These are phyloP conservation scores for Hippophae rhamnoides DNA, from an alignment of 306 rosid species.

Conservation along the genomic window DNA sequence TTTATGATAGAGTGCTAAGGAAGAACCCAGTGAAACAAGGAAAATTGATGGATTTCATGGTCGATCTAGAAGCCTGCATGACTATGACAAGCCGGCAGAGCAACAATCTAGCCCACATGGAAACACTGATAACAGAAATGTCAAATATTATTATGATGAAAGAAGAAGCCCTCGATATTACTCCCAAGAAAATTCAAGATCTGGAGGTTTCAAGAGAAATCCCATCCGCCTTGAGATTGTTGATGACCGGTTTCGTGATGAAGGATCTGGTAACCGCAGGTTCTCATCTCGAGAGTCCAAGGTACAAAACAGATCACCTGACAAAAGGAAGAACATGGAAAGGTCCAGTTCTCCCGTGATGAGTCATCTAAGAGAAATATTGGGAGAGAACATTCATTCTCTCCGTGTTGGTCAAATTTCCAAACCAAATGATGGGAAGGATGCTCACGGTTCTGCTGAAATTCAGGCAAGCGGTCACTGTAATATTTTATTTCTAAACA, in stretches of 20 bases:
- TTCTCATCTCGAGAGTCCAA: slow-evolving; percentile 31
- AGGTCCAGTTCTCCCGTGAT: slow-evolving; percentile 17
- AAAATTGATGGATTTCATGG: slow-evolving; percentile 23
- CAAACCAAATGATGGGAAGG: slow-evolving; percentile 18
- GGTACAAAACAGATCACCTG: slow-evolving; percentile 23
- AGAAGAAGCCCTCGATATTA: slow-evolving; percentile 56
- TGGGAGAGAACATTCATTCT: slow-evolving; percentile 23
- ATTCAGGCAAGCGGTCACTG: slow-evolving; percentile 20
- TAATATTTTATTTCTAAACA: too few species aligned
- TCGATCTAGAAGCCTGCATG: slow-evolving; percentile 23
- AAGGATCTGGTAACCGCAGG: slow-evolving; percentile 28
- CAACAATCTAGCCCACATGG: slow-evolving; percentile 33
- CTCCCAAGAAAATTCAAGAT: slow-evolving; percentile 26
- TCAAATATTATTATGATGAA: slow-evolving; percentile 53
- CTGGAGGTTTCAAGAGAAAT: slow-evolving; percentile 31
- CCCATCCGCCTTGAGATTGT: slow-evolving; percentile 63
- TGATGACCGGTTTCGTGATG: slow-evolving; percentile 67
- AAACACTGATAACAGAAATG: slow-evolving; percentile 24
- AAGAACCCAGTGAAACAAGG: slow-evolving; percentile 32
- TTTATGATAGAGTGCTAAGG: slow-evolving; percentile 39
- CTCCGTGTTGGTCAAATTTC: slow-evolving; percentile 24
- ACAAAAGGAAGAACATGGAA: slow-evolving; percentile 21
- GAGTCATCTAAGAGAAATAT: slow-evolving; percentile 14
- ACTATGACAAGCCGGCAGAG: slow-evolving; percentile 19
- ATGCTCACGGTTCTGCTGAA: slow-evolving; percentile 19